phyloP scores from a whole-genome alignment of 495 filamentous ascomycete species.

The Apodospora peruviana region DNA sequence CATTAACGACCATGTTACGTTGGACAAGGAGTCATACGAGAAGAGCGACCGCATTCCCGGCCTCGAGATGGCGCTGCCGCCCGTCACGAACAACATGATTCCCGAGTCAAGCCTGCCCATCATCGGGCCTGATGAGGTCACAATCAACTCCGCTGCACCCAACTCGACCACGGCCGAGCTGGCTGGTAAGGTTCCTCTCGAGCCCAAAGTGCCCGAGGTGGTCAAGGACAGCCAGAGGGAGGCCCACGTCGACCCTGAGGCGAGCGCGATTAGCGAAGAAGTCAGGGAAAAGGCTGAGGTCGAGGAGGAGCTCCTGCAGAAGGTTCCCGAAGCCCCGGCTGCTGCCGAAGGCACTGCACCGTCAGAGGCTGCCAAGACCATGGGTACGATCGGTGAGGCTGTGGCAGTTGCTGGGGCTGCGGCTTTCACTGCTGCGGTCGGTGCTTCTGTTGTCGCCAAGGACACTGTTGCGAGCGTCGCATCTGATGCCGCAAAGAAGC shows the following conservation, averaged over 20 bases:
- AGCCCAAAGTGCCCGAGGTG: slow-evolving; percentile 53
- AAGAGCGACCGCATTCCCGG: slow-evolving; percentile 57
- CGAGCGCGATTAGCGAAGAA: slow-evolving; percentile 49
- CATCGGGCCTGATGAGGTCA: slow-evolving; percentile 41
- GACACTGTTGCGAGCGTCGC: slow-evolving; percentile 27
- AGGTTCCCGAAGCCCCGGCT: slow-evolving; percentile 51
- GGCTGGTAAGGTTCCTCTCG: slow-evolving; percentile 61
- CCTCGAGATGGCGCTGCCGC: slow-evolving; percentile 53
- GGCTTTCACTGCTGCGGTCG: slow-evolving; percentile 36
- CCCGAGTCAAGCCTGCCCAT: slow-evolving; percentile 85
- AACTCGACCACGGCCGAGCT: slow-evolving; percentile 67
- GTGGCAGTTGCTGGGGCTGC: slow-evolving; percentile 25
- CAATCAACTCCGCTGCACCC: slow-evolving; percentile 64
- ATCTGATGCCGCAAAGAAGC: slow-evolving; percentile 20
- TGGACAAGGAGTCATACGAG: slow-evolving; percentile 82
- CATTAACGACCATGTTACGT: slow-evolving; percentile 56
- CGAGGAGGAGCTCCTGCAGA: slow-evolving; percentile 54
- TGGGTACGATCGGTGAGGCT: background rate
- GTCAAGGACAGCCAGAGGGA: slow-evolving; percentile 63
- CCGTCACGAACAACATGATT: slow-evolving; percentile 61
- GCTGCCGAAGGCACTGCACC: slow-evolving; percentile 48
- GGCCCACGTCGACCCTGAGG: slow-evolving; percentile 54
- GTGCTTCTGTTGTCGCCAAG: slow-evolving; percentile 28
- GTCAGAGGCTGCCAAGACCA: background rate
- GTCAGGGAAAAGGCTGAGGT: slow-evolving; percentile 57